These are phyloP conservation scores for Agrostemma githago DNA, from an alignment of 148 eudicot species.

Conservation along the genomic window DNA sequence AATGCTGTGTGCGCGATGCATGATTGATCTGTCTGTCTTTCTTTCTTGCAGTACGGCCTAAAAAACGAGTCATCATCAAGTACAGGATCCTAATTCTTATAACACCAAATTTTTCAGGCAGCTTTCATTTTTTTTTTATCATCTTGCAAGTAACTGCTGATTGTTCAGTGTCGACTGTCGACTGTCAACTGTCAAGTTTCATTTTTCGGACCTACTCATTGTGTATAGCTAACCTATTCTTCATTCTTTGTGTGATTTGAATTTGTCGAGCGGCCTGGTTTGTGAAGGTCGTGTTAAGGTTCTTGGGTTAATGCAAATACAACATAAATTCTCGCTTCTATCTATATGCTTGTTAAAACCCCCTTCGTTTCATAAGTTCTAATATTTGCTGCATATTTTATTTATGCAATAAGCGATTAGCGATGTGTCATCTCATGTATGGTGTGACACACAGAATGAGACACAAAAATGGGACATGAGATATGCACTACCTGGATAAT, in stretches of 20 bases:
- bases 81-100: slow-evolving; percentile 10
- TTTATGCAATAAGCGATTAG: too few relatives aligned
- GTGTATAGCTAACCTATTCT: slow-evolving; percentile 23
- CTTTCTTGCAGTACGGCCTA: slow-evolving; percentile 25
- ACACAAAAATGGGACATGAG: too few relatives aligned
- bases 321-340: neutral
- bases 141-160: neutral
- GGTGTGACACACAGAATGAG: too few relatives aligned
- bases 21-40: slow-evolving; percentile 4
- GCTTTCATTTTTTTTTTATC: neutral
- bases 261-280: neutral
- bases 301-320: neutral
- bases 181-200: neutral
- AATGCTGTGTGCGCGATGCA: neutral
- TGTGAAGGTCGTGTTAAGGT: neutral
- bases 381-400: too few relatives aligned
- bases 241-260: slow-evolving; percentile 23
- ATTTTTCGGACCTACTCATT: slow-evolving; percentile 5
- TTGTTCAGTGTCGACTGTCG: neutral
- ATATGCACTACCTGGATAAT: too few relatives aligned
- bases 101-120: neutral
- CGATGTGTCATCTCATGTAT: too few relatives aligned
- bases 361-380: too few relatives aligned
- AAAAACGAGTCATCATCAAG: slow-evolving; percentile 16
- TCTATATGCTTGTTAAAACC: too few relatives aligned